These are phyloP conservation scores for Viridothelium virens DNA, from an alignment of 495 filamentous ascomycete species.

Conservation along the genomic window DNA sequence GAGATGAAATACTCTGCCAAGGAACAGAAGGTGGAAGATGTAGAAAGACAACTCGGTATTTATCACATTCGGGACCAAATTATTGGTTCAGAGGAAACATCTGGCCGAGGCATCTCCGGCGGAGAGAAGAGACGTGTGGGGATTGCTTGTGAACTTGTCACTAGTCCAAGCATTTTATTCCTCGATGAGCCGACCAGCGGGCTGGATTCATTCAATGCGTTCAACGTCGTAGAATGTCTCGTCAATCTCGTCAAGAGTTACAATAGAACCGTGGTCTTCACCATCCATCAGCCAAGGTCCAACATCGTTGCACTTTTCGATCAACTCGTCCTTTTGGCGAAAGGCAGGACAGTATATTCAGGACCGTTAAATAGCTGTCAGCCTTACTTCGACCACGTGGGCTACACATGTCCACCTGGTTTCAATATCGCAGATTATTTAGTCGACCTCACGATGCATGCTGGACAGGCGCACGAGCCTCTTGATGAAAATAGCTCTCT, in stretches of 20 bases:
- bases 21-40: constrained; percentile 81
- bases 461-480: constrained; percentile 50
- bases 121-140: constrained; percentile 94
- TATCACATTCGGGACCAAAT: constrained; percentile 83
- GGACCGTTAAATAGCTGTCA: constrained; percentile 86
- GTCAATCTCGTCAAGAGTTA: constrained; percentile 93
- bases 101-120: constrained; percentile 88
- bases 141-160: constrained; percentile 96
- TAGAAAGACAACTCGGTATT: constrained; percentile 92
- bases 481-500: constrained; percentile 49
- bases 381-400: constrained; percentile 81
- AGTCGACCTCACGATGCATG: constrained; percentile 96
- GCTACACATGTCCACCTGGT: constrained; percentile 85
- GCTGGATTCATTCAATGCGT: constrained; percentile 91
- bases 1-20: constrained; percentile 85
- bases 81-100: constrained; percentile 96
- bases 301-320: constrained; percentile 99
- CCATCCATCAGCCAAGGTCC: constrained; percentile 98
- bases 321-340: constrained; percentile 78
- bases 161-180: constrained; percentile 94
- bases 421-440: constrained; percentile 99
- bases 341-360: constrained; percentile 86
- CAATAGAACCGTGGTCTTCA: constrained; percentile 94
- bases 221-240: constrained; percentile 93
- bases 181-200: constrained; percentile 95